Percentiles rank a stretch among this genome's conserved stretches.
These are phyloP conservation scores for Jimgerdemannia flammicorona DNA, from an alignment of 192 early-diverging fungal species.

Conservation along the genomic window DNA sequence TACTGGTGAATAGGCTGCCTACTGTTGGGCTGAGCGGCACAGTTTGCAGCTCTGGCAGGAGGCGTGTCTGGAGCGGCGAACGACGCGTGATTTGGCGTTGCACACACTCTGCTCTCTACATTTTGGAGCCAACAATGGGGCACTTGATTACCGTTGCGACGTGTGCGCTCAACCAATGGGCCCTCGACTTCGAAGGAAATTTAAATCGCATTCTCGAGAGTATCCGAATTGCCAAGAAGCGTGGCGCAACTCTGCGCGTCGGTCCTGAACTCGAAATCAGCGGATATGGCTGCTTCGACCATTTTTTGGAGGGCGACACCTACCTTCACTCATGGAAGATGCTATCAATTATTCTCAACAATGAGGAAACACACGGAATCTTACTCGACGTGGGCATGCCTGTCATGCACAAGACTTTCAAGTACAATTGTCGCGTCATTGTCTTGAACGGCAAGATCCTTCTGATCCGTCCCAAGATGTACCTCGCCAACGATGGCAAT, in stretches of 20 bases:
- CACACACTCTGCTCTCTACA: not conserved
- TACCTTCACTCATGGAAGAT: constrained; percentile 94
- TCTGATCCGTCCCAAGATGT: constrained; percentile 96
- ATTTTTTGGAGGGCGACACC: constrained; percentile 96
- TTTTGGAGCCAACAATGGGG: constrained; percentile 28
- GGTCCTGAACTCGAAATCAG: constrained; percentile 97
- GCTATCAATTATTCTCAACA: constrained; percentile 66
- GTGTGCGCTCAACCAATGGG: constrained; percentile 90
- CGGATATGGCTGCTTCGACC: constrained; percentile 98
- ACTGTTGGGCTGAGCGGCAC: too few relatives aligned
- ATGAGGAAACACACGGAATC: constrained; percentile 67
- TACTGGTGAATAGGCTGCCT: too few relatives aligned
- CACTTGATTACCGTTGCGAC: constrained; percentile 72
- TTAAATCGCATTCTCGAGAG: constrained; percentile 79
- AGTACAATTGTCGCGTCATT: constrained; percentile 97
- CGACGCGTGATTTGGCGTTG: too few relatives aligned
- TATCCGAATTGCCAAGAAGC: constrained; percentile 77
- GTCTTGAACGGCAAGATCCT: constrained; percentile 78
- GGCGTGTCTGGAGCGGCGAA: too few relatives aligned
- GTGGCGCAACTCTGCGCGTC: constrained; percentile 78
- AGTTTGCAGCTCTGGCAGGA: too few relatives aligned
- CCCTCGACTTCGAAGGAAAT: constrained; percentile 96
- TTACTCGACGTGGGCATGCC: constrained; percentile 97
- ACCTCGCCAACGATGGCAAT: constrained; percentile 96
- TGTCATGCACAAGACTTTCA: constrained; percentile 82